Base-by-base conservation (phyloP, 805 yeast genomes). In the Yamadazyma philogaea region DNA sequence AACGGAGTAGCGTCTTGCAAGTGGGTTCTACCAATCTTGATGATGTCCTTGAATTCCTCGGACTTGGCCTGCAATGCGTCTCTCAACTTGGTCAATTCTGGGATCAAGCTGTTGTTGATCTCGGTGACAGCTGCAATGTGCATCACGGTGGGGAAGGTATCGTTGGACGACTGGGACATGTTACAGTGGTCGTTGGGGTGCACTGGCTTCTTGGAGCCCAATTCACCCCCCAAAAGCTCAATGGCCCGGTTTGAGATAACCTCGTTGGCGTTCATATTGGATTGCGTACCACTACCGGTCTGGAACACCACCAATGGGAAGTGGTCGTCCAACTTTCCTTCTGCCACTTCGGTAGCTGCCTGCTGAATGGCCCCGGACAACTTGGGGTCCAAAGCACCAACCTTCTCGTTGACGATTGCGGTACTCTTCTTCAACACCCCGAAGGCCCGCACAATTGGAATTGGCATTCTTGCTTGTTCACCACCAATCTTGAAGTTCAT, bases 141-240 rank as follows among this genome's bases (percentile, higher is more conserved):
- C 99, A 93, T 93, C 43, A 91, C 99, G 28, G 99, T 90, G 54
- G 99, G 99, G 86, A 93, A 93, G 42, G 98, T 93, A 71, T 93
- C 99, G 67, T 93, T 93, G 36, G 96, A 88, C n/a, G 96, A 87
- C 73, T 93, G 98, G 15, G 96, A 87, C 87, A 88, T 90, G 77
- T 93, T 93, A 59, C 90, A 95, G 71, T 93, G 98, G 69, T 93
- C 98, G 71, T 93, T 93, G 52, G 99, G 99, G 70, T 93, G 99
- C 43, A 93, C 96, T 24, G 96, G 96, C 50, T 70, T 77, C 75
- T 93, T 93, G 49, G 96, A 83, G 48, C 99, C 99, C 60, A 84
- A 70, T 60, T 75, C 77, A 47, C 98, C 99, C 50, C 97, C 98
- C 52, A 93, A 77, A 41, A 93, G 60, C 72, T 93, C 98, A 66